Evolutionary conservation across 2,329 filamentous ascomycete genomes (phyloP), one percentile per base, ranked within the genome.

Genomic region (Ophioceras dolichostomum): DNA sequence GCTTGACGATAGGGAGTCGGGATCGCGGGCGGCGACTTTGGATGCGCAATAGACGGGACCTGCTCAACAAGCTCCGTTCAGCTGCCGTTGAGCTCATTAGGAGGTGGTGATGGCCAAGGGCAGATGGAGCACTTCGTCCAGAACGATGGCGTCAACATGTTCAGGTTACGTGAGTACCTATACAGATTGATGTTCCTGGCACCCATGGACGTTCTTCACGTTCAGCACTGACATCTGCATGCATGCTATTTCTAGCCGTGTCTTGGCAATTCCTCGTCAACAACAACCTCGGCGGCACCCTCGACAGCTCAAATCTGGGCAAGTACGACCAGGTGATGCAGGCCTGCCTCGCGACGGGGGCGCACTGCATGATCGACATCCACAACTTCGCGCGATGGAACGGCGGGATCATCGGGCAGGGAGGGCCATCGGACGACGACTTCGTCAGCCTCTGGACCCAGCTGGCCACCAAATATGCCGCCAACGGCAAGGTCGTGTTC

Each of bases 351-450:
- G 49, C 37, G 21, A 64, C 65, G 0, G 66, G 67, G 5, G 64
- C 67, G 1, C 48, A 56, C 35, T 73, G 69, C 45, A 60, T 73
- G 22, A 51, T 73, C 27, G 69, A 73, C 47, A 41, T 73, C 20
- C 67, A 73, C 57, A 73, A 73, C 53, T 73, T 64, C 54, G 75
- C 67, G 0, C 65, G 76, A 34, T 80, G 70, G 64, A 68, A 82
- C 45, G 70, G 70, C 12, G 54, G 56, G 3, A 73, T 83, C 44
- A 68, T 83, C 39, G 78, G 77, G 1, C 76, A 82, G 49, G 76
- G 75, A 17, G 77, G 76, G 0, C 75, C 76, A 0, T 66, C 65
- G 0, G 66, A 80, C 49, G 68, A 65, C 10, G 56, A 74, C 12
- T 95, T 81, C 45, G 68, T 64, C 4, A 58, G 57, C 30, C 54